Conservation (phyloP, 1,284 basidiomycete species). For the Vanrija humicola region DNA sequence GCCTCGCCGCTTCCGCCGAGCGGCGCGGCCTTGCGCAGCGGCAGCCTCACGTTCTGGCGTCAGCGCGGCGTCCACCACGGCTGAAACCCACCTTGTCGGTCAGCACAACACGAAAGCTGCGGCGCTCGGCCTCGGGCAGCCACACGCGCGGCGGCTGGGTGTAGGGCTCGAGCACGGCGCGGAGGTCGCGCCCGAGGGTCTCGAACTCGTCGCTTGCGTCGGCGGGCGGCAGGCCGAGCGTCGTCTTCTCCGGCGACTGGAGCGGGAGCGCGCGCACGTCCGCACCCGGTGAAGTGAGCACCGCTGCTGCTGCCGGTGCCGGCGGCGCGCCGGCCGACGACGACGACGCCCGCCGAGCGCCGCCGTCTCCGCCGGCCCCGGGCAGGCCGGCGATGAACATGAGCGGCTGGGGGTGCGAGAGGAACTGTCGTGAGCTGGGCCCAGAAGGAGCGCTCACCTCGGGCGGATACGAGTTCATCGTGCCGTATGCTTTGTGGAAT, state of each 20-base stretch:
- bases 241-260: background rate
- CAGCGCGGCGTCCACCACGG: constrained; percentile 14
- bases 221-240: background rate
- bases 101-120: constrained; percentile 71
- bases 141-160: constrained; percentile 54
- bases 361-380: background rate
- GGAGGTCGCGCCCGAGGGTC: constrained; percentile 57
- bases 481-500: background rate
- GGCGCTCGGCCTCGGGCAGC: constrained; percentile 41
- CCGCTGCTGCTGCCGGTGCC: background rate
- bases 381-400: constrained; percentile 87
- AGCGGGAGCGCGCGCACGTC: background rate
- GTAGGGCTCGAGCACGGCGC: constrained; percentile 60
- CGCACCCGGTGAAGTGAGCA: background rate
- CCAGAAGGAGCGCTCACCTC: constrained; percentile 55
- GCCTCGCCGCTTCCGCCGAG: constrained; percentile 12
- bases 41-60: constrained; percentile 63
- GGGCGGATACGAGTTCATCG: constrained; percentile 83
- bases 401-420: constrained; percentile 78
- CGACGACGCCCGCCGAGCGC: background rate
- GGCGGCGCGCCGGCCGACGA: background rate
- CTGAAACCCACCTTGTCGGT: constrained; percentile 64
- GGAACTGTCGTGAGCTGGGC: constrained; percentile 45
- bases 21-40: constrained; percentile 72
- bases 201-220: constrained; percentile 47